phyloP scores from a whole-genome alignment of 2,329 filamentous ascomycete species.

The Didymella keratinophila region DNA sequence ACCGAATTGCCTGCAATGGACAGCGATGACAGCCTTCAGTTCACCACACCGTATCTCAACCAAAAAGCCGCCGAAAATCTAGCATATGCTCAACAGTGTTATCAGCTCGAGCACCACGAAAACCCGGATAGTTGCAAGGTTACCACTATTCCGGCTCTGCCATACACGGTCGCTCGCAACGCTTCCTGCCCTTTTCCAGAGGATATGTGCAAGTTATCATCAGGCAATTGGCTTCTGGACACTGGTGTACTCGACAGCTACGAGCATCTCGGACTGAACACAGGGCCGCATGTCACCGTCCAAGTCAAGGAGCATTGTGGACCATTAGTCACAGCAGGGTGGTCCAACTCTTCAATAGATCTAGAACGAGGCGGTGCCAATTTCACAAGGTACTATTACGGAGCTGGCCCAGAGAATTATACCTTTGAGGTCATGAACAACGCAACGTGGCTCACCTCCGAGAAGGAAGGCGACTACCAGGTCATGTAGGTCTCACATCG shows the following conservation, averaged over 20 bases:
- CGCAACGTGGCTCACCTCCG: not conserved
- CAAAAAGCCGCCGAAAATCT: conserved; percentile 15
- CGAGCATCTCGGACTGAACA: conserved; percentile 34
- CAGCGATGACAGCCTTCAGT: not conserved
- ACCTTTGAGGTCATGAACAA: conserved; percentile 2
- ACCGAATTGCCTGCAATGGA: not conserved
- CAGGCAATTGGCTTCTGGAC: conserved; percentile 25
- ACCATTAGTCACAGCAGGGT: not conserved
- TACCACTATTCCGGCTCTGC: conserved; percentile 2
- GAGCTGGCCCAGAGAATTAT: not conserved
- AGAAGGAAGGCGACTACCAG: conserved; percentile 1
- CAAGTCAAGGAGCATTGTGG: conserved; percentile 8
- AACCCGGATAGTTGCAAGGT: not conserved
- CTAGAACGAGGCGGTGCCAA: not conserved
- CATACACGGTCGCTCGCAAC: not conserved
- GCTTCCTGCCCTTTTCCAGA: conserved; percentile 7
- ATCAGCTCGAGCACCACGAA: conserved; percentile 18
- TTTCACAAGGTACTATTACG: conserved; percentile 7
- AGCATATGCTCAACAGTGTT: conserved; percentile 25
- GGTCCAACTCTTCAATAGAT: conserved; percentile 5
- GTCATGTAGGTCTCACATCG: not conserved
- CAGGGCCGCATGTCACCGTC: conserved; percentile 6
- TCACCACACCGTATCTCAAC: conserved; percentile 5
- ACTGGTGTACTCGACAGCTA: conserved; percentile 29
- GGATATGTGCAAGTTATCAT: not conserved